Evolutionary conservation across 148 eudicot genomes (phyloP).

Genomic region (Tetragonia tetragonoides): DNA sequence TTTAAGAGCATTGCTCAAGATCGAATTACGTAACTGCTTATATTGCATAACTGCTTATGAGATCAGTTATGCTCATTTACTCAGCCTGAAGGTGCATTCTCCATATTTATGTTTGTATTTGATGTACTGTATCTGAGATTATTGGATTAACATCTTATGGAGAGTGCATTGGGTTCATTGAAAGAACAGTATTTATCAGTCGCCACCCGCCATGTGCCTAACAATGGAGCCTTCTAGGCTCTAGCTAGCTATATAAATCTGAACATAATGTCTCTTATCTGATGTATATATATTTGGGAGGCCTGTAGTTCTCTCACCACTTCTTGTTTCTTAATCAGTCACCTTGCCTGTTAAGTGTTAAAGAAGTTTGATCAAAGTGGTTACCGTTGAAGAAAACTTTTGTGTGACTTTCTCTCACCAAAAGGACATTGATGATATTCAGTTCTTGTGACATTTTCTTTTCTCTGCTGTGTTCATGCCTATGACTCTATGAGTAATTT

Average conservation of each 20-base stretch:
- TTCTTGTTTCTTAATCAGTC: background rate
- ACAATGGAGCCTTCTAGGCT: background rate
- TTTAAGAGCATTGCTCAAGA: background rate
- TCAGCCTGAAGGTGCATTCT: background rate
- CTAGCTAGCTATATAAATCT: background rate
- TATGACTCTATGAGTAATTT: background rate
- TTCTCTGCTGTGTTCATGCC: background rate
- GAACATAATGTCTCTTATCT: background rate
- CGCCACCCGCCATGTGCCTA: background rate
- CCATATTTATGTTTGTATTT: background rate
- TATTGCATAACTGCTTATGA: background rate
- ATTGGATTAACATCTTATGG: background rate
- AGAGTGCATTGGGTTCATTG: background rate
- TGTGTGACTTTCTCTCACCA: no score
- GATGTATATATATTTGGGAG: background rate
- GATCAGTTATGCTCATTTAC: background rate
- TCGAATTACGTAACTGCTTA: background rate
- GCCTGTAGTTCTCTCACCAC: background rate
- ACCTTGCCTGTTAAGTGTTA: background rate
- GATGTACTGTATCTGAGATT: background rate
- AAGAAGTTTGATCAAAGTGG: background rate
- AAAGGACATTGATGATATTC: background rate
- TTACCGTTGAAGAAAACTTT: background rate
- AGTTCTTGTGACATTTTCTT: background rate
- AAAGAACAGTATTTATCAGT: no score